A percentile compares a stretch with the other conserved stretches of the same genome.
Conservation (phyloP, 2,329 filamentous ascomycete species). For the Zymoseptoria passerinii region DNA sequence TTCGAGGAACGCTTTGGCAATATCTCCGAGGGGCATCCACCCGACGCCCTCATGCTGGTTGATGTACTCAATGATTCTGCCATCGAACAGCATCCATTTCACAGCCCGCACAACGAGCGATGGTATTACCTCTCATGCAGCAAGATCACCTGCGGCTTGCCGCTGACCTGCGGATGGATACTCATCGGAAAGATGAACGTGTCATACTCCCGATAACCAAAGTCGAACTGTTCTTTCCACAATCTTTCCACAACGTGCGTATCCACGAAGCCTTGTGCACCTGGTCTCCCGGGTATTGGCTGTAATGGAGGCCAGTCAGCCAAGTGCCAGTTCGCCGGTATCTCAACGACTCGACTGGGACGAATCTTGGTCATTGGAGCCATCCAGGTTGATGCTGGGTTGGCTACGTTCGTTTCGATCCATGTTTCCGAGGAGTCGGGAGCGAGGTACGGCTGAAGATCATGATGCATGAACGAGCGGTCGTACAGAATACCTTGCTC, state of each 20-base stretch:
- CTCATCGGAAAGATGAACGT: conserved; percentile 70
- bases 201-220: conserved; percentile 67
- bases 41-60: conserved; percentile 54
- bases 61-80: conserved; percentile 58
- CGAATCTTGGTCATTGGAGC: conserved; percentile 52
- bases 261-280: conserved; percentile 4
- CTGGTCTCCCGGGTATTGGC: neutral
- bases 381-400: conserved; percentile 57
- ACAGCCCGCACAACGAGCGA: too few relatives aligned
- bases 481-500: conserved; percentile 62
- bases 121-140: conserved; percentile 51
- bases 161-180: conserved; percentile 60
- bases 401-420: conserved; percentile 59
- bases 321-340: conserved; percentile 41
- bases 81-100: too few relatives aligned
- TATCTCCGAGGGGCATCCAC: conserved; percentile 38
- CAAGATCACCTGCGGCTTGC: conserved; percentile 59
- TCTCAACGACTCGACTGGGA: conserved; percentile 56
- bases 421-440: conserved; percentile 45
- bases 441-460: conserved; percentile 55
- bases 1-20: conserved; percentile 45
- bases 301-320: neutral
- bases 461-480: conserved; percentile 57
- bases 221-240: conserved; percentile 59
- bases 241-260: conserved; percentile 53